Conservation (phyloP, 495 filamentous ascomycete species). For the Penicillium ucsense region DNA sequence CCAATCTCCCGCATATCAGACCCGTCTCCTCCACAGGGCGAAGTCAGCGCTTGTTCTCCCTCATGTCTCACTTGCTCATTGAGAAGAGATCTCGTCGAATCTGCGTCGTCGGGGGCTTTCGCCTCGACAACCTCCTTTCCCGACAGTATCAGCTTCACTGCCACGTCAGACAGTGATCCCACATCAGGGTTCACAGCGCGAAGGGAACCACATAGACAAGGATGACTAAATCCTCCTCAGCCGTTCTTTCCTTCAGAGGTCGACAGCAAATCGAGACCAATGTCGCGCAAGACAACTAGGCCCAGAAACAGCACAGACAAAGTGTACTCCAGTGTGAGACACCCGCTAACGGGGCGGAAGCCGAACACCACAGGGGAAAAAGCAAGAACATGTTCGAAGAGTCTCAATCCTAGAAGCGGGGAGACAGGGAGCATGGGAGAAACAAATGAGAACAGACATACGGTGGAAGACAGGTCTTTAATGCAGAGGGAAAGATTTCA, state of each 20-base stretch:
- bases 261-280: not conserved
- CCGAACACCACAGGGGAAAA: too few relatives aligned
- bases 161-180: too few relatives aligned
- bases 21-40: too few relatives aligned
- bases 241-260: not conserved
- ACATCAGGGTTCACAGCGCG: too few relatives aligned
- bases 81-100: not conserved
- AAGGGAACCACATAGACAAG: too few relatives aligned
- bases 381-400: too few relatives aligned
- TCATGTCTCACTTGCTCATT: not conserved
- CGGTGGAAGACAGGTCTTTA: not conserved
- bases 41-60: not conserved
- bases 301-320: conserved; percentile 17
- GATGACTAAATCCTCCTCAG: not conserved
- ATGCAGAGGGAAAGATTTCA: not conserved
- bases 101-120: not conserved
- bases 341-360: not conserved
- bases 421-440: not conserved
- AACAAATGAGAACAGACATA: conserved; percentile 1
- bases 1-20: too few relatives aligned
- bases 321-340: conserved; percentile 24
- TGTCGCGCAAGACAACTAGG: conserved; percentile 13
- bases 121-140: not conserved
- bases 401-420: conserved; percentile 13
- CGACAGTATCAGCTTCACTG: too few relatives aligned